Base-by-base conservation (phyloP, 108 stramenopile species). In the Cyclotella sp. region DNA sequence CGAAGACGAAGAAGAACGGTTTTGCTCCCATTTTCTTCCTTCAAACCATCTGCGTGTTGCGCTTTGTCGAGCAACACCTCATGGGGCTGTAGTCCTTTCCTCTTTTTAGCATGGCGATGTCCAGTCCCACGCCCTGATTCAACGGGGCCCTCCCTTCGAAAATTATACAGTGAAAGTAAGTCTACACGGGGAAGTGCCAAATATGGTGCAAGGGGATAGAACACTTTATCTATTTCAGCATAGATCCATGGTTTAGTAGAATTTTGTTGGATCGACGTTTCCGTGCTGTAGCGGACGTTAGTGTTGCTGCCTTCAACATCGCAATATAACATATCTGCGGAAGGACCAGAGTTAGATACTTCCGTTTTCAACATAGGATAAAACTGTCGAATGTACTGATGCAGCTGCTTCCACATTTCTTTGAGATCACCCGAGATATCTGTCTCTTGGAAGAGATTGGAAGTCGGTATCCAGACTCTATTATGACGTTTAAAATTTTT, bases 121-220 rank as follows among this genome's bases (percentile, higher is more conserved):
- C 43, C 51, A n/a, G 63, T 58, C 18, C 30, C 54, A 19, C 22
- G 34, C 18, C 54, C 21, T 40, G 77, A 24, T 30, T 22, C 42
- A 29, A 71, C 22, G 2, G 65, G 76, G 14, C 87, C 87, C 3
- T 39, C 9, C 13, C 77, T 84, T 12, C 87, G 85, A 69, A 86
- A 88, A 42, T 43, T 43, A 34, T 88, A 86, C 5, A 88, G 46
- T 44, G 21, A 14, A n/a, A 76, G 62, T 39, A 88, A 60, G 62
- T 88, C 85, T 46, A 64, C 53, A 11, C 42, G 44, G 43, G 90
- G 89, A 47, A 63, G 11, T 10, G 73, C 58, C 27, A 93, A 81
- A 49, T 67, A 78, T 22, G 83, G 82, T 18, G 83, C 69, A n/a
- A 93, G 68, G 8, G 51, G 67, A 72, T 88, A 88, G 69, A 87